A percentile compares a stretch with the other conserved stretches of the same genome.
These are phyloP conservation scores for Amanita rimosa DNA, from an alignment of 768 basidiomycete genomes.

Conservation along the genomic window DNA sequence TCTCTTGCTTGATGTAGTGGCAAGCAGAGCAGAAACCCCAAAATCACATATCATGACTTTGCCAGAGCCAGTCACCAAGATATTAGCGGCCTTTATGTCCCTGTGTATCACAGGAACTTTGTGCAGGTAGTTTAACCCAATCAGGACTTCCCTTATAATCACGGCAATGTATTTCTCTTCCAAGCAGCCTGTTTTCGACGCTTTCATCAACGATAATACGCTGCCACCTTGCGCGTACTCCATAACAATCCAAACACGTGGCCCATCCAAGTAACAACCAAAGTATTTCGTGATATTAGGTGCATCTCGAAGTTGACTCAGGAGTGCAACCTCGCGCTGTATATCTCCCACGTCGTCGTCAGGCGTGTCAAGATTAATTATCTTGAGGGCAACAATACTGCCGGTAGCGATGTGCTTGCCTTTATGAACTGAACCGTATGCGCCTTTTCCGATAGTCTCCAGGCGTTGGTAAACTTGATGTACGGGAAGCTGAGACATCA, in stretches of 20 bases:
- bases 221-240: constrained; percentile 94
- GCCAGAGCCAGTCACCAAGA: constrained; percentile 80
- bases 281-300: constrained; percentile 92
- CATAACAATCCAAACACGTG: constrained; percentile 99
- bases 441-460: constrained; percentile 91
- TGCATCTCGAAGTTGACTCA: constrained; percentile 82
- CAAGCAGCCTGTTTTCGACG: constrained; percentile 57
- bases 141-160: constrained; percentile 82
- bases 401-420: constrained; percentile 78
- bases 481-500: constrained; percentile 44
- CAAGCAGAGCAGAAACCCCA: constrained; percentile 90
- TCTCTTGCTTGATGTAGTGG: constrained; percentile 77
- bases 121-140: constrained; percentile 84
- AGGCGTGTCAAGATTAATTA: constrained; percentile 94
- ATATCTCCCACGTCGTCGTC: constrained; percentile 97
- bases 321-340: constrained; percentile 88
- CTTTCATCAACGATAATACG: constrained; percentile 88
- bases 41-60: constrained; percentile 97
- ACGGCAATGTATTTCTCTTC: constrained; percentile 87
- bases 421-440: constrained; percentile 93
- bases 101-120: constrained; percentile 92
- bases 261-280: constrained; percentile 92
- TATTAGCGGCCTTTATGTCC: constrained; percentile 96
- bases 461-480: constrained; percentile 78
- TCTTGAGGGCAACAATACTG: constrained; percentile 91